Conservation (phyloP, 305 asterid species). For the Petunia hybrid region DNA sequence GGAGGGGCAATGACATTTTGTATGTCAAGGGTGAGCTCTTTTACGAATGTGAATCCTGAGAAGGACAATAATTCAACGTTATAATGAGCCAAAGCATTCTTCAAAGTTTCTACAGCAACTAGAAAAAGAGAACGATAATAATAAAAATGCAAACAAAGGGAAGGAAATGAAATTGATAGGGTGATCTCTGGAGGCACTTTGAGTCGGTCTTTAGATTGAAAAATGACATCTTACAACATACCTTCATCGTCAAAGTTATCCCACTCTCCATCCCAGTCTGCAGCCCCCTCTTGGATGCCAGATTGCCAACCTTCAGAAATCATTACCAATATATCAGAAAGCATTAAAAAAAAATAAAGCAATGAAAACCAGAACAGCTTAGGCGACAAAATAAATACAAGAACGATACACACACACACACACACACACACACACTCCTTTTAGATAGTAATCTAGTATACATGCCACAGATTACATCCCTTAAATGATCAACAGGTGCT, state of each 20-base stretch:
- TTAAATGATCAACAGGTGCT: constrained; percentile 13
- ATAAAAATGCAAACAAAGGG: not conserved
- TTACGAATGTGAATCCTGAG: constrained; percentile 75
- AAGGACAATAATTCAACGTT: constrained; percentile 31
- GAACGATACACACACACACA: not conserved
- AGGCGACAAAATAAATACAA: not conserved
- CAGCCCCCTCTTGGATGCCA: constrained; percentile 87
- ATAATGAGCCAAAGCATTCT: constrained; percentile 24
- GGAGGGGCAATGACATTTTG: constrained; percentile 87
- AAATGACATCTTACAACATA: constrained; percentile 38
- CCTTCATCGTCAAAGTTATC: constrained; percentile 97
- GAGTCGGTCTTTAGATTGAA: not conserved
- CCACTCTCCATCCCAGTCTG: constrained; percentile 99
- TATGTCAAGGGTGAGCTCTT: constrained; percentile 93
- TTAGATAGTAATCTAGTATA: not conserved
- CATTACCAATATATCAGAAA: constrained; percentile 29
- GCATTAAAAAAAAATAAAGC: constrained; percentile 6
- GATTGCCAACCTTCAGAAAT: constrained; percentile 88
- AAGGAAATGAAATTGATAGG: constrained; percentile 20
- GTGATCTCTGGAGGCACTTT: constrained; percentile 17
- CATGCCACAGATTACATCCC: constrained; percentile 11
- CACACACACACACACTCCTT: not conserved
- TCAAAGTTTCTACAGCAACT: not conserved
- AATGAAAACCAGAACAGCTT: not conserved
- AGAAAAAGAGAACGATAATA: not conserved